Conservation (phyloP, 345 rosid species). For the Physaria fendleri region DNA sequence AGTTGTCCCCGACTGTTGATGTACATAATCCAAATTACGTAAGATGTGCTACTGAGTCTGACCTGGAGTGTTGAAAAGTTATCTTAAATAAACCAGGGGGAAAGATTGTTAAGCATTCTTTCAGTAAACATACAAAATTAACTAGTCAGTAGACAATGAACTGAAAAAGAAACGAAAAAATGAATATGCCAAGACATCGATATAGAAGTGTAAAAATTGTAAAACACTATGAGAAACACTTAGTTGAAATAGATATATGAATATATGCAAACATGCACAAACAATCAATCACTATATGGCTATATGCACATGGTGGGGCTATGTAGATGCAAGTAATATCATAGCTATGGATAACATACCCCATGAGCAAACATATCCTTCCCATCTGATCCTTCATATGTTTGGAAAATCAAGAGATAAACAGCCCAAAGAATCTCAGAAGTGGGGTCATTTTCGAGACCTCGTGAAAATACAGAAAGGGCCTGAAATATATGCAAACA, state of each 20-base stretch:
- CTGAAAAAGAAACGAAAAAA: conserved; percentile 7
- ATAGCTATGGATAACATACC: conserved; percentile 44
- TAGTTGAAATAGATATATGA: background rate
- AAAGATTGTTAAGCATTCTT: background rate
- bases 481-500: conserved; percentile 47
- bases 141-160: background rate
- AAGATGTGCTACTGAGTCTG: conserved; percentile 54
- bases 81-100: conserved; percentile 28
- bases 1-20: conserved; percentile 73
- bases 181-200: background rate
- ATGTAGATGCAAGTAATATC: conserved; percentile 19
- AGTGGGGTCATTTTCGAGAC: conserved; percentile 65
- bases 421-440: conserved; percentile 78
- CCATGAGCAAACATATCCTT: conserved; percentile 62
- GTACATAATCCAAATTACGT: conserved; percentile 85
- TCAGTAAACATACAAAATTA: background rate
- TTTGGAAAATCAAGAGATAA: conserved; percentile 60
- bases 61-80: conserved; percentile 56
- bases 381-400: conserved; percentile 37
- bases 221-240: conserved; percentile 5
- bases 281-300: conserved; percentile 10
- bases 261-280: background rate
- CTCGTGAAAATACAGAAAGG: conserved; percentile 63
- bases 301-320: conserved; percentile 4
- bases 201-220: background rate